Conservation (phyloP, 495 filamentous ascomycete genomes). For the Penicillium ochrochloron region DNA sequence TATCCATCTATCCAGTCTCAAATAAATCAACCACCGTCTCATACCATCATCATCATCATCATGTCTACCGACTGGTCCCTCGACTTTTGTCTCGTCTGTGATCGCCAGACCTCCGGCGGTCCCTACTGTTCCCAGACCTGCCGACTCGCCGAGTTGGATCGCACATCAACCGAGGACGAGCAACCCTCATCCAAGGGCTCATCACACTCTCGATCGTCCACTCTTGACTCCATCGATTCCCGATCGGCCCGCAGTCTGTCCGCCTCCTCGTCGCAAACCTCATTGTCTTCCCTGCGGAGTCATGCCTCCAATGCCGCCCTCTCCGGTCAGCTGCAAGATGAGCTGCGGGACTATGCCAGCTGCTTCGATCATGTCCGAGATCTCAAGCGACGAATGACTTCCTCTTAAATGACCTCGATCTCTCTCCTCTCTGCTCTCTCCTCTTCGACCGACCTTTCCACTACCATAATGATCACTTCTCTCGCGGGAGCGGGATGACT, state of each 20-base stretch:
- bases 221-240: slow-evolving; percentile 23
- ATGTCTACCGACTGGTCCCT: slow-evolving; percentile 85
- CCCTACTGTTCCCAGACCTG: slow-evolving; percentile 94
- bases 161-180: slow-evolving; percentile 49
- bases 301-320: slow-evolving; percentile 60
- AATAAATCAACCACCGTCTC: not conserved
- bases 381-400: slow-evolving; percentile 61
- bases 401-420: slow-evolving; percentile 25
- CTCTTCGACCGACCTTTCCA: not conserved
- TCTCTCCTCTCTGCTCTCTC: not conserved
- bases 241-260: slow-evolving; percentile 54
- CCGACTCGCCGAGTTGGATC: slow-evolving; percentile 84
- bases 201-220: slow-evolving; percentile 46
- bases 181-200: slow-evolving; percentile 47
- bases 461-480: slow-evolving; percentile 6
- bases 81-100: slow-evolving; percentile 94
- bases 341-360: slow-evolving; percentile 83
- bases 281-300: slow-evolving; percentile 78
- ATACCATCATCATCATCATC: slow-evolving; percentile 22
- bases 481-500: not conserved
- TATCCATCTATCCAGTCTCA: not conserved
- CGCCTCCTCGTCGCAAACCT: slow-evolving; percentile 83
- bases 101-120: slow-evolving; percentile 77
- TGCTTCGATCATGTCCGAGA: slow-evolving; percentile 84
- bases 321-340: slow-evolving; percentile 75